Base-by-base conservation (phyloP, 768 basidiomycete species). In the Boletus rubescentipes region DNA sequence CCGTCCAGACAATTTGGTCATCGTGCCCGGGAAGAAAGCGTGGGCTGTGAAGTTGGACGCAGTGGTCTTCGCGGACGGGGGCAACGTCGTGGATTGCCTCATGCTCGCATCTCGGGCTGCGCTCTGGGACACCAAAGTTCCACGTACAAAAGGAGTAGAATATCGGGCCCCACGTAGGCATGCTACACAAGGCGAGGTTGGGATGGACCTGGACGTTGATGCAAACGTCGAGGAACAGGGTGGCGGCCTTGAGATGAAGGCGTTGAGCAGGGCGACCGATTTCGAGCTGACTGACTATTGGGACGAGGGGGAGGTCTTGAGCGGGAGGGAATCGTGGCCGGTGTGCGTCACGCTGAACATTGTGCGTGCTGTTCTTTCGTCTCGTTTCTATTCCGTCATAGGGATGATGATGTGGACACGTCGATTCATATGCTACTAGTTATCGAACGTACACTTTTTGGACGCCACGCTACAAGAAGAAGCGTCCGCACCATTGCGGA, bases 201-300 rank as follows among this genome's bases (percentile, higher is more conserved):
- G 21, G n/a, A 85, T 85, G 82, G 82, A 89, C 59, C 71, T 82
- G 4, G 84, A 88, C 54, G 67, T 11, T 31, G 51, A 50, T 12
- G 42, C 2, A 5, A 54, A 75, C 32, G 72, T 71, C 29, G 51
- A 41, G 35, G 55, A 47, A 5, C 43, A 39, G 36, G 85, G 84
- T 57, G 78, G 82, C 2, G 78, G 82, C 2, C 80, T 89, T 37
- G 83, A 84, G 59, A 87, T 84, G 15, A 75, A 82, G 36, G 59
- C 55, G 32, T 68, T 74, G 35, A 67, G 66, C 21, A 69, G 69
- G 9, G 87, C 84, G 11, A 81, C 83, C 9, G 93, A 95, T 68
- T 94, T 94, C 60, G 93, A 95, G 71, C 77, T 94, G 20, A 79
- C 84, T 11, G 92, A 95, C 67, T 89, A 86, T 57, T 92, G 90